Conservation (phyloP, 1,139 yeast species). For the Groenewaldozyma sp. region DNA sequence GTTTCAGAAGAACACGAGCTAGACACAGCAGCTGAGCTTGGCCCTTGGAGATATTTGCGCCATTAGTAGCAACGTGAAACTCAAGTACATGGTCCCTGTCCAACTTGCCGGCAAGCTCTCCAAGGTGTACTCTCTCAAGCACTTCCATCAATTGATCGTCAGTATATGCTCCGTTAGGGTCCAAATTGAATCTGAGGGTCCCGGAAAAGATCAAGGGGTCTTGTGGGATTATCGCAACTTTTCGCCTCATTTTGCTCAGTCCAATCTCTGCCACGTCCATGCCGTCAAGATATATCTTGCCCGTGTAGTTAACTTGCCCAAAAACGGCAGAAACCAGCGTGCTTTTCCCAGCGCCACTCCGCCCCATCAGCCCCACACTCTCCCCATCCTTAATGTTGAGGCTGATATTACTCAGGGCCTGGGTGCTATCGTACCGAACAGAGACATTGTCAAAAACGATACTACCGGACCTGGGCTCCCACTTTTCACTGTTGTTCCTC, state of each 20-base stretch:
- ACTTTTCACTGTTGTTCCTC: not conserved
- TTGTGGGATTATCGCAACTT: conserved; percentile 61
- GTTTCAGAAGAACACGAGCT: conserved; percentile 57
- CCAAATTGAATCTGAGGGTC: conserved; percentile 51
- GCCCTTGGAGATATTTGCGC: conserved; percentile 65
- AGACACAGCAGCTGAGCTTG: conserved; percentile 68
- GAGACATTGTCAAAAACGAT: conserved; percentile 49
- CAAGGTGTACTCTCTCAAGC: conserved; percentile 64
- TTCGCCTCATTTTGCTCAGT: conserved; percentile 43
- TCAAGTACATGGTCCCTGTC: conserved; percentile 37
- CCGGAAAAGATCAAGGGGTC: conserved; percentile 65
- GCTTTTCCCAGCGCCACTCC: conserved; percentile 73
- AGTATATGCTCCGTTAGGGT: conserved; percentile 45
- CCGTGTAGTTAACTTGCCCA: conserved; percentile 42
- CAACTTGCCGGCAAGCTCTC: conserved; percentile 58
- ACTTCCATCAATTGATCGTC: conserved; percentile 49
- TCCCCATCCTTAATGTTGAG: conserved; percentile 40
- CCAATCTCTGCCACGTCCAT: conserved; percentile 49
- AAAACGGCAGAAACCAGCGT: conserved; percentile 56
- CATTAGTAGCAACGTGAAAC: conserved; percentile 38
- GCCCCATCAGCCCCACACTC: conserved; percentile 63
- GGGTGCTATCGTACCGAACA: conserved; percentile 60
- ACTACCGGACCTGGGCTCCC: conserved; percentile 30
- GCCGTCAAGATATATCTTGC: conserved; percentile 47
- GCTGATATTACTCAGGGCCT: conserved; percentile 54